A percentile compares a stretch with the other conserved stretches of the same genome.
phyloP scores from a whole-genome alignment of 495 filamentous ascomycete species.

The Xanthoparmelia taractica region DNA sequence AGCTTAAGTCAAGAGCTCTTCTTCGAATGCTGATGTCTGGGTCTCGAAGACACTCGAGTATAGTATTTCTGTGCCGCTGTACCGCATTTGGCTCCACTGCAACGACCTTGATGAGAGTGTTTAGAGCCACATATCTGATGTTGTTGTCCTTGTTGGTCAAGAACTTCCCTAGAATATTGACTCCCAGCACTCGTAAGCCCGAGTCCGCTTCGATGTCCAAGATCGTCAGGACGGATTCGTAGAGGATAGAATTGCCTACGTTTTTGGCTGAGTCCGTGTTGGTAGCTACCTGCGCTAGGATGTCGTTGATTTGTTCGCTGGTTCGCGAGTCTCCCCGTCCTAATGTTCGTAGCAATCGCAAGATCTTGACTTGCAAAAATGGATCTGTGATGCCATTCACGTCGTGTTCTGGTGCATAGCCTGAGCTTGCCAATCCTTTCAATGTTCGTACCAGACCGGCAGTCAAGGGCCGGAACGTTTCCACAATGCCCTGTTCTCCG shows the following conservation, averaged over 20 bases:
- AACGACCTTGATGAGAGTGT: conserved; percentile 96
- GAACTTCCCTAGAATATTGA: conserved; percentile 98
- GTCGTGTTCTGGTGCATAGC: conserved; percentile 96
- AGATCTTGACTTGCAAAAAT: conserved; percentile 95
- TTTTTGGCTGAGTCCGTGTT: conserved; percentile 99
- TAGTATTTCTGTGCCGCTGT: conserved; percentile 93
- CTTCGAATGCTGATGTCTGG: conserved; percentile 98
- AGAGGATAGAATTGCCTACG: conserved; percentile 94
- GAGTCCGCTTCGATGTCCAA: conserved; percentile 97
- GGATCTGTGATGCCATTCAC: conserved; percentile 97
- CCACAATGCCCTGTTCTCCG: conserved; percentile 73
- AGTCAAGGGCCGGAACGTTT: conserved; percentile 78
- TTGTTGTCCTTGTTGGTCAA: conserved; percentile 97
- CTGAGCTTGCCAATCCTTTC: conserved; percentile 85
- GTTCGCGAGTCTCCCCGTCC: conserved; percentile 80
- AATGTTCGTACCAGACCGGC: conserved; percentile 76
- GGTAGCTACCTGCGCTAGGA: conserved; percentile 93
- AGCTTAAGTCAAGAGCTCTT: conserved; percentile 90
- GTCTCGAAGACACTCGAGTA: conserved; percentile 90
- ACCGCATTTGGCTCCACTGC: conserved; percentile 97
- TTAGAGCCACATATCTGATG: conserved; percentile 94
- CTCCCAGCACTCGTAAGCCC: conserved; percentile 83
- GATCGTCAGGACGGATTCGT: conserved; percentile 95
- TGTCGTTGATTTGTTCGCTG: conserved; percentile 97
- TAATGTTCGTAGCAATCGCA: conserved; percentile 75